Conservation (phyloP, 2,329 filamentous ascomycete genomes). For the Alternaria burnsii region DNA sequence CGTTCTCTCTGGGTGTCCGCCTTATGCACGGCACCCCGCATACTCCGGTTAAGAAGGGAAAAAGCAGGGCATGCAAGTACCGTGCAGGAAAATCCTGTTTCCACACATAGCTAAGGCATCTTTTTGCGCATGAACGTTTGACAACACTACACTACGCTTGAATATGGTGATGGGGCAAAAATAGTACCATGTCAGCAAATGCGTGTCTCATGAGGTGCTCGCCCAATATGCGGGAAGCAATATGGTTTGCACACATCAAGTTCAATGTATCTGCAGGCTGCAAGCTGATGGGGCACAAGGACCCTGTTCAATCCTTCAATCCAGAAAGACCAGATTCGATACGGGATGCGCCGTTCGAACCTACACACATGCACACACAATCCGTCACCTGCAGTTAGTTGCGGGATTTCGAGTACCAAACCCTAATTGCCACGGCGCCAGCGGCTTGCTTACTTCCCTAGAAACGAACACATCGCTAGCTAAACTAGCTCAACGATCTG, state of each 20-base stretch:
- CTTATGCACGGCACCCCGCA: conserved; percentile 5
- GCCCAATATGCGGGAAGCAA: conserved; percentile 1
- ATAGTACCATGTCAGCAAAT: conserved; percentile 3
- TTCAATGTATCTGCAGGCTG: not conserved
- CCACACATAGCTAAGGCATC: not conserved
- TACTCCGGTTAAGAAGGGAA: not conserved
- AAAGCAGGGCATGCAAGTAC: not conserved
- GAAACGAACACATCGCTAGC: not conserved
- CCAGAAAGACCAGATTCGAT: not conserved
- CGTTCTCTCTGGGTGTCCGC: not conserved
- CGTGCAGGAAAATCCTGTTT: conserved; percentile 1
- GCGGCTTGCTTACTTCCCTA: not conserved
- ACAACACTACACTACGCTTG: not conserved
- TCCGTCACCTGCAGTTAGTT: not conserved
- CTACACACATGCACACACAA: not conserved
- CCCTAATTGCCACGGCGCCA: not conserved
- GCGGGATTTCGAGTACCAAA: not conserved
- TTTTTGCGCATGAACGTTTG: not conserved
- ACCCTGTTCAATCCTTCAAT: not conserved
- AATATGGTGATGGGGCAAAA: not conserved
- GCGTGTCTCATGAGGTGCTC: conserved; percentile 1
- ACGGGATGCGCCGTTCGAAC: not conserved
- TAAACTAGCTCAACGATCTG: not conserved
- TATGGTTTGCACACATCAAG: not conserved
- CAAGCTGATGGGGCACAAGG: conserved; percentile 2